Evolutionary conservation across 2,329 filamentous ascomycete genomes (phyloP).

Genomic region (Apiospora rasikravindrae): DNA sequence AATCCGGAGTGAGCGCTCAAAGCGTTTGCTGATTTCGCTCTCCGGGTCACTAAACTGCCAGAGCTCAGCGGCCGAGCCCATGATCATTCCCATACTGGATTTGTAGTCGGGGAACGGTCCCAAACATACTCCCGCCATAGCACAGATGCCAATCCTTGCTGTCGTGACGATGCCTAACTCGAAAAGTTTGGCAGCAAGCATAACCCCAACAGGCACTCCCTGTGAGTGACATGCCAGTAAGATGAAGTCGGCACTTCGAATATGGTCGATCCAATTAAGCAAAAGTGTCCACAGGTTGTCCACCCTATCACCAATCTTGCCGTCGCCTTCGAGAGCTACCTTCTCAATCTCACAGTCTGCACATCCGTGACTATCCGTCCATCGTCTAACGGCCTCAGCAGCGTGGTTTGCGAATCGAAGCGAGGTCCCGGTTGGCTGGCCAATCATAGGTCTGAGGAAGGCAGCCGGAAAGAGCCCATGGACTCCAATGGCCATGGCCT

Average conservation of each 20-base stretch:
- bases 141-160: conserved; percentile 84
- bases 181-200: conserved; percentile 91
- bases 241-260: conserved; percentile 86
- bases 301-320: conserved; percentile 86
- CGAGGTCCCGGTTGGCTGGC: conserved; percentile 94
- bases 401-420: conserved; percentile 90
- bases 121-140: conserved; percentile 88
- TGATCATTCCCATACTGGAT: conserved; percentile 82
- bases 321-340: conserved; percentile 92
- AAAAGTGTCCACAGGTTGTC: conserved; percentile 93
- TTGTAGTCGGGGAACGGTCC: conserved; percentile 94
- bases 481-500: conserved; percentile 89
- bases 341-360: conserved; percentile 85
- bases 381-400: conserved; percentile 81
- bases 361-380: conserved; percentile 77
- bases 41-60: conserved; percentile 90
- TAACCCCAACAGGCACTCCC: conserved; percentile 90
- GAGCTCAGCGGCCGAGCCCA: conserved; percentile 88
- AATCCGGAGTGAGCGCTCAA: conserved; percentile 75
- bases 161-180: conserved; percentile 83
- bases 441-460: conserved; percentile 86
- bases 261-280: conserved; percentile 91
- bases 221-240: conserved; percentile 94
- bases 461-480: conserved; percentile 93
- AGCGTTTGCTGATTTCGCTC: conserved; percentile 82